Evolutionary conservation across 352 stramenopile genomes (phyloP).

Genomic region (Globisporangium canariense): DNA sequence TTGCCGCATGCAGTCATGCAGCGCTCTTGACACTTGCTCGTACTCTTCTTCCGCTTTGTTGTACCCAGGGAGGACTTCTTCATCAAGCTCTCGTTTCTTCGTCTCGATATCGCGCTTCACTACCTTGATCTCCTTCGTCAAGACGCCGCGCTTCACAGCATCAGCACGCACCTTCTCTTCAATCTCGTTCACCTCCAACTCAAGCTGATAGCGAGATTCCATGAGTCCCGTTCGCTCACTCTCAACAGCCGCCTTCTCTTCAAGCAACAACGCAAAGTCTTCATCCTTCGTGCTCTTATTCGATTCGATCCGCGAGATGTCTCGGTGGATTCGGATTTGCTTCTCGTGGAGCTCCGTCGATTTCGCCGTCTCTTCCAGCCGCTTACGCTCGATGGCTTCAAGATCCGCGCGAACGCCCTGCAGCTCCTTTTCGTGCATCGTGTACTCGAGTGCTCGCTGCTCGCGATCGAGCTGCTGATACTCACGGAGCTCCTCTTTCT

Average conservation of each 20-base stretch:
- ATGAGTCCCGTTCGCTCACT: constrained; percentile 77
- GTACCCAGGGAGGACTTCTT: constrained; percentile 52
- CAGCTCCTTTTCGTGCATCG: constrained; percentile 90
- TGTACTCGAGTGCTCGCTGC: constrained; percentile 96
- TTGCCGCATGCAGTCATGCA: constrained; percentile 55
- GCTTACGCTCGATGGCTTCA: constrained; percentile 66
- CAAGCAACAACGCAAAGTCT: constrained; percentile 46
- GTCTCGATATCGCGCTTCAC: constrained; percentile 55
- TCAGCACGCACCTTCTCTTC: constrained; percentile 56
- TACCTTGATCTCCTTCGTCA: constrained; percentile 48
- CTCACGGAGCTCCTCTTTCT: constrained; percentile 96
- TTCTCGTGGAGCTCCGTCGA: constrained; percentile 70
- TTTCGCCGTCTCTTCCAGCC: constrained; percentile 42
- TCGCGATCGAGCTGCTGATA: constrained; percentile 96
- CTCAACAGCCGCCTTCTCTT: constrained; percentile 53
- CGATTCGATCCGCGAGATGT: constrained; percentile 55
- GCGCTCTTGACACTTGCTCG: constrained; percentile 76
- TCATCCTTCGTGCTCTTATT: constrained; percentile 39
- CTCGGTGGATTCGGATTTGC: constrained; percentile 46
- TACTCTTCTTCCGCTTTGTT: constrained; percentile 56
- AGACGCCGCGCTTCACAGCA: constrained; percentile 31
- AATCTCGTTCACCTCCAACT: constrained; percentile 79
- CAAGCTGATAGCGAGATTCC: constrained; percentile 70
- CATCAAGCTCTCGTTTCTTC: constrained; percentile 47
- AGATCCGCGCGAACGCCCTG: constrained; percentile 57